Conservation (phyloP, 2,329 filamentous ascomycete genomes). For the Ophiostoma ulmi region DNA sequence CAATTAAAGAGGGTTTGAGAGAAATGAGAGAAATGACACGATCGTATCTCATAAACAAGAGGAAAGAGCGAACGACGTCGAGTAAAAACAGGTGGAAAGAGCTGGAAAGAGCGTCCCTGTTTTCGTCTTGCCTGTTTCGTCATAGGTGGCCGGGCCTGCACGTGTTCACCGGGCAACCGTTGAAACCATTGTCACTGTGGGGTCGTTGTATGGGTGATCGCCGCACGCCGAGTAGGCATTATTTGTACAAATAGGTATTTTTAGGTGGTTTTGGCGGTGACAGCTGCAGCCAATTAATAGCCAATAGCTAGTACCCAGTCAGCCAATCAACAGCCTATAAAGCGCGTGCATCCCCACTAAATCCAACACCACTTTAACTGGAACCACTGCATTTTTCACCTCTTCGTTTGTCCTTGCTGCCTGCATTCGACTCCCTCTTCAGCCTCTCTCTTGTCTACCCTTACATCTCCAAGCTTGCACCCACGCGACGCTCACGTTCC, state of each 20-base stretch:
- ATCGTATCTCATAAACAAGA: background rate
- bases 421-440: background rate
- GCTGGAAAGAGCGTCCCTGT: slow-evolving; percentile 14
- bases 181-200: slow-evolving; percentile 15
- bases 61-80: slow-evolving; percentile 18
- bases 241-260: too few relatives aligned
- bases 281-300: background rate
- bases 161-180: slow-evolving; percentile 27
- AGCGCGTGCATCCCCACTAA: background rate
- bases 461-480: background rate
- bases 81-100: slow-evolving; percentile 10
- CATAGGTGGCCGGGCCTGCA: background rate
- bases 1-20: slow-evolving; percentile 8
- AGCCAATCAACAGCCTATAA: background rate
- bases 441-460: background rate
- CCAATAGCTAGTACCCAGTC: background rate
- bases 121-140: slow-evolving; percentile 28
- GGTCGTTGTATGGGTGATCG: slow-evolving; percentile 19
- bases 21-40: slow-evolving; percentile 1
- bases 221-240: background rate
- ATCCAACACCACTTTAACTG: background rate
- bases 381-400: background rate
- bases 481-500: slow-evolving; percentile 13
- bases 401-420: background rate
- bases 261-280: background rate